Conservation (phyloP, 768 basidiomycete species). For the Hygrophorus pudorinus region DNA sequence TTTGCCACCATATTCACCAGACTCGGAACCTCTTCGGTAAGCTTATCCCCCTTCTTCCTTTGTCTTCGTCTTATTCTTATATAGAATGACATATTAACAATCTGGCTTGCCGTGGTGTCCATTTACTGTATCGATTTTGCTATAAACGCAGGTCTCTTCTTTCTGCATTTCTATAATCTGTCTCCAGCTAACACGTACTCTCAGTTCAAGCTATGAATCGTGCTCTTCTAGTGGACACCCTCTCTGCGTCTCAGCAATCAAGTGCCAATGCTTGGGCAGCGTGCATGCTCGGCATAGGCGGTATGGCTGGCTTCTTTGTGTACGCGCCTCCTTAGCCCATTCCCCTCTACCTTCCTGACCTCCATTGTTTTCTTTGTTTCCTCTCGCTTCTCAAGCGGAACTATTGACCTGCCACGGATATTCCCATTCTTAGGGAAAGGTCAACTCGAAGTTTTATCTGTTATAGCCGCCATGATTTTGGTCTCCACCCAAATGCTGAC, state of each 20-base stretch:
- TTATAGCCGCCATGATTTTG: constrained; percentile 62
- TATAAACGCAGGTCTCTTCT: constrained; percentile 35
- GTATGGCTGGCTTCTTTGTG: constrained; percentile 84
- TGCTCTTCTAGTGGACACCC: constrained; percentile 78
- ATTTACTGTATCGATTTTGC: constrained; percentile 50
- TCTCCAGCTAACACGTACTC: constrained; percentile 4
- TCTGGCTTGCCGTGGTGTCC: constrained; percentile 60
- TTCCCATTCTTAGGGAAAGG: constrained; percentile 71
- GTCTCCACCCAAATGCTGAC: constrained; percentile 56
- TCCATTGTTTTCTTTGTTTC: constrained; percentile 32
- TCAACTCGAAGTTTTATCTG: constrained; percentile 74
- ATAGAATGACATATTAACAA: constrained; percentile 58
- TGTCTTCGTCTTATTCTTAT: neutral
- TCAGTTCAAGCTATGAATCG: constrained; percentile 85
- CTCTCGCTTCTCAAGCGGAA: constrained; percentile 44
- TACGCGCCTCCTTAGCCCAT: constrained; percentile 26
- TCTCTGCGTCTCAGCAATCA: constrained; percentile 68
- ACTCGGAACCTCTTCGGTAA: constrained; percentile 19
- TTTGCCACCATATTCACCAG: constrained; percentile 45
- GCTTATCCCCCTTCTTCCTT: constrained; percentile 5
- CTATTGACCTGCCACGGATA: constrained; percentile 58
- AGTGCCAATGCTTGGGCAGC: constrained; percentile 93
- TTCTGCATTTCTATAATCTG: neutral
- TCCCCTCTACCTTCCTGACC: constrained; percentile 38
- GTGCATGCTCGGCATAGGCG: constrained; percentile 81